Conservation (phyloP, 1,284 basidiomycete genomes). For the Pterulicium gracile region DNA sequence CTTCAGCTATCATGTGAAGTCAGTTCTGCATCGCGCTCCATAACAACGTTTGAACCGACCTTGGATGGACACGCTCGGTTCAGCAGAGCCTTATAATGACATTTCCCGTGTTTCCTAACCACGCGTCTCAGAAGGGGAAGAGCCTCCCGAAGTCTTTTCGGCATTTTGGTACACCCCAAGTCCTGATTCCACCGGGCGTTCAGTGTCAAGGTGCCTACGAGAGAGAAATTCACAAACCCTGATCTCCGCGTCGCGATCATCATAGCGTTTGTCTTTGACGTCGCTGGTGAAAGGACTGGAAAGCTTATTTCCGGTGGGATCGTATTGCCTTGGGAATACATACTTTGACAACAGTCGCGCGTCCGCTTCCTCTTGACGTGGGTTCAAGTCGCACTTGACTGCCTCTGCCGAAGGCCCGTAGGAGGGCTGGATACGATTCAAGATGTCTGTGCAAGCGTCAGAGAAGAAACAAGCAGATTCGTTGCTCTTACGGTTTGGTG, state of each 20-base stretch:
- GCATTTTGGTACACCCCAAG: constrained; percentile 51
- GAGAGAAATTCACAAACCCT: constrained; percentile 30
- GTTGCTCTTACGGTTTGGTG: constrained; percentile 45
- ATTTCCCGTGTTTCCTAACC: constrained; percentile 58
- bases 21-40: too few relatives aligned
- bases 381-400: constrained; percentile 26
- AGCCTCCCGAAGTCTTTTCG: constrained; percentile 51
- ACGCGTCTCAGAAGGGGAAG: constrained; percentile 51
- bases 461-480: not conserved
- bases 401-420: constrained; percentile 16
- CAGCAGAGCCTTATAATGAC: constrained; percentile 59
- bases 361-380: constrained; percentile 30
- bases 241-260: constrained; percentile 63
- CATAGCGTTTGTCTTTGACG: constrained; percentile 24
- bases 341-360: constrained; percentile 69
- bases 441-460: constrained; percentile 35
- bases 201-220: constrained; percentile 3
- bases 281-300: constrained; percentile 16
- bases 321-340: constrained; percentile 74
- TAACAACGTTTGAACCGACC: constrained; percentile 24
- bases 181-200: constrained; percentile 23
- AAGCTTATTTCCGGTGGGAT: constrained; percentile 47
- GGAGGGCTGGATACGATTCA: constrained; percentile 40
- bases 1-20: too few relatives aligned
- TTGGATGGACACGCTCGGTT: constrained; percentile 67